Evolutionary conservation across 352 stramenopile genomes (phyloP), one percentile per base, ranked within the genome.

Genomic region (Pythium insidiosum): DNA sequence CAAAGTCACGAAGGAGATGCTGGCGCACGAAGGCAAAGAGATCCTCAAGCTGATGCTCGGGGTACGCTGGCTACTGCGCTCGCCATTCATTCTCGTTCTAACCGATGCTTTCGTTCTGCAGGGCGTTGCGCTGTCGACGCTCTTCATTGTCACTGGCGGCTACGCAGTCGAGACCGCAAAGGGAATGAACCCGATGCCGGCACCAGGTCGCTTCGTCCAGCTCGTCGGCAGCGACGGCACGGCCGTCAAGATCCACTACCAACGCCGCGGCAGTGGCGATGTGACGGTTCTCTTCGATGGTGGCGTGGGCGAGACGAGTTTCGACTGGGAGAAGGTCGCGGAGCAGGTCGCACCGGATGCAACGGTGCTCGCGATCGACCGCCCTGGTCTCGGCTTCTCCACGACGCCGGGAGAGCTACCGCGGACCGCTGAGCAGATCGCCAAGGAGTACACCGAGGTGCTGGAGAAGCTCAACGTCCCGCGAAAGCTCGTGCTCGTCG

Each of bases 241-340:
- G 7, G n/a, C 30, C 6, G 51, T 66, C 9, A 50, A 69, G 29
- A 50, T 88, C 10, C 77, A 89, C 43, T 55, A 79, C 36, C 72
- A 84, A 46, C 59, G 60, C 23, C 44, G 47, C 22, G 73, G 72
- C 16, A 43, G 11, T 13, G 69, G 71, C 22, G 49, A 80, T 31
- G 68, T 86, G 47, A 79, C 73, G 0, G 70, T 88, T 16, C 40
- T 91, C 26, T 51, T 91, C 11, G 78, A 91, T 30, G 78, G 78
- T 13, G 74, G 78, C 28, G 69, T 86, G 25, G 78, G 78, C n/a
- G 75, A 91, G 63, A 84, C 78, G 15, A 86, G 71, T 24, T 91
- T 91, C 50, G 78, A 91, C 50, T 91, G 75, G 72, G 75, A 87
- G 38, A 88, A 91, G 48, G 73, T 90, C 38, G 57, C 59, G 2